These are phyloP conservation scores for Diaporthe ampelina DNA, from an alignment of 2,329 filamentous ascomycete genomes.

Conservation along the genomic window DNA sequence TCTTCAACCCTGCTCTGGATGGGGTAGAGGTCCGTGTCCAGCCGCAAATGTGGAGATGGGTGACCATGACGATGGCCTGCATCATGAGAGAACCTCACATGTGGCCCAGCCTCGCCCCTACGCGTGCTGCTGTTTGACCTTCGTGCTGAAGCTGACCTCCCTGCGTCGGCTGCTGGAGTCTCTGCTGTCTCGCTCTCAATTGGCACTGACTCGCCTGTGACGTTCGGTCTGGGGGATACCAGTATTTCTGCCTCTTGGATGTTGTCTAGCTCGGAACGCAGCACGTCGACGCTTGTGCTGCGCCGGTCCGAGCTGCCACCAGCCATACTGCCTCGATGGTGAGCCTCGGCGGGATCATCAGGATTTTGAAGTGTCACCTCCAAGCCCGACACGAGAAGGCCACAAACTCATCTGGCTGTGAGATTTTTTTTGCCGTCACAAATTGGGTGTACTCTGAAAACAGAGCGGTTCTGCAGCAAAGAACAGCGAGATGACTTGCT, in stretches of 20 bases:
- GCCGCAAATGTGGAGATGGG: slow-evolving; percentile 40
- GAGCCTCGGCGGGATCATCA: neutral
- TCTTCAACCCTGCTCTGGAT: slow-evolving; percentile 48
- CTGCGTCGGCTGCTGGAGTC: slow-evolving; percentile 30
- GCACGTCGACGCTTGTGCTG: slow-evolving; percentile 41
- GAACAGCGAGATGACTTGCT: neutral
- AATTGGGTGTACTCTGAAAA: neutral
- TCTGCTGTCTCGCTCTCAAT: neutral
- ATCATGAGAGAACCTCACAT: slow-evolving; percentile 35
- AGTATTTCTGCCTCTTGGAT: slow-evolving; percentile 44
- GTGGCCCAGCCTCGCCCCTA: slow-evolving; percentile 33
- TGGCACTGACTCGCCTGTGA: neutral
- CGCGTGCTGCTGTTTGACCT: slow-evolving; percentile 31
- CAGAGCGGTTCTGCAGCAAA: neutral
- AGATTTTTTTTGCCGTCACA: neutral
- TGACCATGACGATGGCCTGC: slow-evolving; percentile 17
- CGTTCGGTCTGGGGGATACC: slow-evolving; percentile 21
- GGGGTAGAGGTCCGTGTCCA: slow-evolving; percentile 49
- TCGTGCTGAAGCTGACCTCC: neutral
- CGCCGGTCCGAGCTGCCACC: slow-evolving; percentile 39
- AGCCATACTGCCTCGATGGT: slow-evolving; percentile 43
- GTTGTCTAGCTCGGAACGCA: slow-evolving; percentile 47
- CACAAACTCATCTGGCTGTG: slow-evolving; percentile 22
- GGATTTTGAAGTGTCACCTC: neutral
- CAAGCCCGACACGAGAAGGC: neutral